Evolutionary conservation across 2,329 filamentous ascomycete species (phyloP), one percentile per base, ranked within the genome.

Genomic region (Curvularia hawaiiensis): DNA sequence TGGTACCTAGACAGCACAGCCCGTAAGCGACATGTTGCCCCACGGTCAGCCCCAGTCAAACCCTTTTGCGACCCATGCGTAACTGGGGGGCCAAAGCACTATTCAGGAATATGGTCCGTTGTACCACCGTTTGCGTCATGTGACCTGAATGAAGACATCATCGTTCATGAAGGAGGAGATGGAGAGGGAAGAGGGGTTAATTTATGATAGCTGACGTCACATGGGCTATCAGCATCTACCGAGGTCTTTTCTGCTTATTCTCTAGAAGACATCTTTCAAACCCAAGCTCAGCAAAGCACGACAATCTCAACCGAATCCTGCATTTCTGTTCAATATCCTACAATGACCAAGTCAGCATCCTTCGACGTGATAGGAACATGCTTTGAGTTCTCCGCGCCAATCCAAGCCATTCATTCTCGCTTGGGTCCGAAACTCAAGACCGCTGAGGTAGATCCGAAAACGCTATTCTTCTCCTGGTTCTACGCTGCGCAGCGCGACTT

Each of bases 311-410:
- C n/a, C n/a, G 30, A 10, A 44, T 20, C 38, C 47, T 43, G 18
- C 12, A 8, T 7, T 33, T 14, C 9, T 35, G 4, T 35, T 35
- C 11, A 9, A 31, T 10, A 35, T 35, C 14, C 12, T 7, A 61
- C 39, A 5, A 51, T 70, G 67, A 40, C 63, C 7, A 61, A 50
- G 35, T 70, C 67, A 10, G 64, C 63, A 16, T 70, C 61, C 30
- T 70, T 70, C 52, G 67, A 70, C 33, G 64, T 70, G 7, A 70
- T 70, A 41, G 67, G 67, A 35, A 70, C 67, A 7, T 70, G 67
- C 18, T 68, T 68, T 55, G 57, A 58, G 20, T 70, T 70, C 48
- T 26, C 45, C 7, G 55, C 33, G 3, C 67, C 67, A 41, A 68
- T 70, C 20, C 6, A 28, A 35, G 50, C 59, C 41, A 70, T 70